Evolutionary conservation across 2,329 filamentous ascomycete genomes (phyloP).

Genomic region (Bertia moriformis): DNA sequence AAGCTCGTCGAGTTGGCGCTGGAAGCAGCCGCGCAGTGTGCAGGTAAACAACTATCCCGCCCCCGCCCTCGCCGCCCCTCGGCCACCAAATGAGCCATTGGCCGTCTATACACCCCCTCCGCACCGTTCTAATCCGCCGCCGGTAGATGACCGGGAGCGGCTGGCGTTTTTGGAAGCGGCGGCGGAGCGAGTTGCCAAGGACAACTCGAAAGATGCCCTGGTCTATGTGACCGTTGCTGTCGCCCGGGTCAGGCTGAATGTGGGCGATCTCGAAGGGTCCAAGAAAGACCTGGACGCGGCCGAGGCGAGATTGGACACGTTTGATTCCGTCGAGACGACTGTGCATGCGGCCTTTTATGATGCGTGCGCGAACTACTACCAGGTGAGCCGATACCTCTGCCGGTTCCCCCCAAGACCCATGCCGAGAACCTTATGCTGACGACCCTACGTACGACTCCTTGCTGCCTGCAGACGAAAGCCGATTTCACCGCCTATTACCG

Average conservation of each 20-base stretch:
- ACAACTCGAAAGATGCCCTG: slow-evolving; percentile 84
- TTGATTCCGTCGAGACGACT: slow-evolving; percentile 87
- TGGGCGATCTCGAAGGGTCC: slow-evolving; percentile 68
- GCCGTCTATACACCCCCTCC: not conserved
- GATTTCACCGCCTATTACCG: slow-evolving; percentile 96
- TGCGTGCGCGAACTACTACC: slow-evolving; percentile 88
- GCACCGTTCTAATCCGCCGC: not conserved
- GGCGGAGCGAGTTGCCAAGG: slow-evolving; percentile 77
- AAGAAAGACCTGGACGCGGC: slow-evolving; percentile 76
- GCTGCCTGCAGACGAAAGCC: slow-evolving; percentile 44
- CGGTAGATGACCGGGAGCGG: slow-evolving; percentile 68
- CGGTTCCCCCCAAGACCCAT: not conserved
- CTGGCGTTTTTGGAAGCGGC: slow-evolving; percentile 72
- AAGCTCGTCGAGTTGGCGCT: slow-evolving; percentile 87
- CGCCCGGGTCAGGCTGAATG: slow-evolving; percentile 69
- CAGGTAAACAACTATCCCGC: slow-evolving; percentile 34
- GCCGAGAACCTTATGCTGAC: not conserved
- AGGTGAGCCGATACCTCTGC: too few species aligned
- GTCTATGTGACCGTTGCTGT: slow-evolving; percentile 88
- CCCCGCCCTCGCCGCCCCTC: slow-evolving; percentile 12
- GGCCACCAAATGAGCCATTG: slow-evolving; percentile 4
- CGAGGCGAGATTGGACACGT: slow-evolving; percentile 74
- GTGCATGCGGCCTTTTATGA: slow-evolving; percentile 95
- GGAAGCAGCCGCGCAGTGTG: slow-evolving; percentile 72
- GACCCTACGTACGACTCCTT: not conserved